Evolutionary conservation across 176 grass and related monocot species (phyloP), one percentile per base, ranked within the genome.

Genomic region (Stipa capillata): DNA sequence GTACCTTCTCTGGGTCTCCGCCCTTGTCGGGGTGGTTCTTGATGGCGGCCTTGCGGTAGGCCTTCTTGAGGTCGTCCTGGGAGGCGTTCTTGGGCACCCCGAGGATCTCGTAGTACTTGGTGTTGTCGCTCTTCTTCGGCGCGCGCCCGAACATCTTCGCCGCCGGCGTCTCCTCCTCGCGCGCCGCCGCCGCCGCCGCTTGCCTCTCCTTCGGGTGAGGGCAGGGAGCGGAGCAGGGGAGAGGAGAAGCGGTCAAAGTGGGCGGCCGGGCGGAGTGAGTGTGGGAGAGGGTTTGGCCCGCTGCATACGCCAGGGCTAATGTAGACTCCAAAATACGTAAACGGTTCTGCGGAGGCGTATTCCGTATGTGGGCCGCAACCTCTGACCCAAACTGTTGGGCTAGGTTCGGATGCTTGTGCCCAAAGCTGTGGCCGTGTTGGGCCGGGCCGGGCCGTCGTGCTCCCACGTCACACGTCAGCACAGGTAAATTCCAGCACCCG

Each of bases 21-120:
- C 95, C 95, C 92, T 98, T 98, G 73, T 98, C 92, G 70, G 95
- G 95, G 66, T 98, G 95, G 74, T 98, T 98, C 90, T 98, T 98
- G 82, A 98, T 94, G 81, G 95, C 95, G 39, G 95, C 95, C 92
- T 94, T 98, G 63, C 95, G 95, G 79, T 98, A 98, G 29, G 95
- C 95, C 87, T 98, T 98, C 95, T 98, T 98, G 80, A 98, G 95
- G 47, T 98, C 95, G 39, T 98, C 95, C 90, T 92, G 95, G 60
- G 95, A 92, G 25, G 95, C 92, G 17, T 23, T 49, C 83, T 98
- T 98, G 47, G 95, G 85, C 59, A 98, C 95, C 58, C 95, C 95
- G 24, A 98, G 95, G 84, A 98, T 81, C 87, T 98, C 95, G 76
- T 98, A 98, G 84, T 98, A 98, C 83, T 87, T 94, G 36, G 90